These are phyloP conservation scores for Apiosordaria backusii DNA, from an alignment of 495 filamentous ascomycete genomes.

Conservation along the genomic window DNA sequence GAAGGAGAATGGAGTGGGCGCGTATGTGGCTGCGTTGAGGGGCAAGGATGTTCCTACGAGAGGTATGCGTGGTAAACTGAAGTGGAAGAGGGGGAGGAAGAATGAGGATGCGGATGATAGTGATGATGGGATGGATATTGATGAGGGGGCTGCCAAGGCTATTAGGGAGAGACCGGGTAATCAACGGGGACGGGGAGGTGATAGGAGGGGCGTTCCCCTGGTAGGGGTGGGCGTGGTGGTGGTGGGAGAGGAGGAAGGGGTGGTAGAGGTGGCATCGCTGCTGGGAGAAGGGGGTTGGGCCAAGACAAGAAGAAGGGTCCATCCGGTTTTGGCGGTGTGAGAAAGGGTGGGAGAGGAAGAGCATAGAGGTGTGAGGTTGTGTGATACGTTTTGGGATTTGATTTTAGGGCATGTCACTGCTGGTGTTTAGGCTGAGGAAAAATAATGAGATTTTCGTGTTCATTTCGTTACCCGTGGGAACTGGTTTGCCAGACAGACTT, in stretches of 20 bases:
- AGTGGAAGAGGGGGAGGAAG: slow-evolving; percentile 71
- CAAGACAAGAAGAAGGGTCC: slow-evolving; percentile 44
- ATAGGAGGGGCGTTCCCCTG: slow-evolving; percentile 13
- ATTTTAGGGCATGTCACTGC: background rate
- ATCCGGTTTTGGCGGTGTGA: slow-evolving; percentile 31
- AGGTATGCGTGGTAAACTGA: slow-evolving; percentile 80
- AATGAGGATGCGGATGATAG: slow-evolving; percentile 59
- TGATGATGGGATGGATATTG: slow-evolving; percentile 59
- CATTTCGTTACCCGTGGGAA: no score
- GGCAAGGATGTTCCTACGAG: slow-evolving; percentile 77
- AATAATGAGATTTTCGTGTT: background rate
- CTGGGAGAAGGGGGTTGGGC: slow-evolving; percentile 46
- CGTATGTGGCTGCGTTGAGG: slow-evolving; percentile 86
- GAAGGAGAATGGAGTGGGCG: slow-evolving; percentile 68
- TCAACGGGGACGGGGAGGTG: slow-evolving; percentile 18
- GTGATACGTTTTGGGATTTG: background rate
- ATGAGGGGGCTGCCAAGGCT: slow-evolving; percentile 40
- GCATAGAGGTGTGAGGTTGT: background rate
- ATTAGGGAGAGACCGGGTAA: slow-evolving; percentile 39
- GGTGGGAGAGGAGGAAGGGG: slow-evolving; percentile 21
- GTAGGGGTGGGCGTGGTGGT: slow-evolving; percentile 6
- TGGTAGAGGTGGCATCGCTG: slow-evolving; percentile 44
- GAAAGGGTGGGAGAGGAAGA: slow-evolving; percentile 33
- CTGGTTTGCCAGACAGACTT: no score
- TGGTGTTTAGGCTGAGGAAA: slow-evolving; percentile 17